Evolutionary conservation across 2,329 filamentous ascomycete species (phyloP), one percentile per base, ranked within the genome.

Genomic region (Apiospora sp.): DNA sequence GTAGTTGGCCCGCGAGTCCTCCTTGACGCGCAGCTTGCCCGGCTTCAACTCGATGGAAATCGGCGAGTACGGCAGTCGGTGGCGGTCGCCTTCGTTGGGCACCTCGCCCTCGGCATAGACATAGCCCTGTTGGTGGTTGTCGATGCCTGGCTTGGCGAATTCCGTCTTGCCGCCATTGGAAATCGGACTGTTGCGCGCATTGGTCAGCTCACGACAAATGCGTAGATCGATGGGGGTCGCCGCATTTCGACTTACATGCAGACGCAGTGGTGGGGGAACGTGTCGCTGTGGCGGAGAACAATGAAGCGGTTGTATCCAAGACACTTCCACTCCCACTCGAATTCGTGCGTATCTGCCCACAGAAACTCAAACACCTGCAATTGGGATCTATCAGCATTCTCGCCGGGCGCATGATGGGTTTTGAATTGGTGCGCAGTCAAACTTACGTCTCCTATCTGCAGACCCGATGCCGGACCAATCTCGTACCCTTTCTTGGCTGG

Each of bases 241-340:
- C 68, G 51, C 51, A 16, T 49, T 48, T 68, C 24, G 24, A 80
- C 81, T 80, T 78, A 82, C 81, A 82, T 82, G 79, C 81, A 82
- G 69, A 78, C 78, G 69, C 80, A 81, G 67, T 81, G 78, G 68
- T 80, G 79, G 71, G 81, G 81, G 71, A 81, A 82, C 44, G 77
- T 79, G 70, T 82, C 80, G 74, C 78, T 81, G 76, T 82, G 81
- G 71, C 81, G 80, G 27, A 82, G 78, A 67, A 82, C 80, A 37
- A 82, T 81, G 75, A 82, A 82, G 16, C 80, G 80, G 51, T 77
- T 78, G 74, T 82, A 82, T 16, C 81, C 81, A 27, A 82, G 77
- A 71, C 81, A 82, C 76, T 82, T 82, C 81, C 81, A 82, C 74
- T 82, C 81, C 79, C 81, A 82, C 64, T 81, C 79, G 49, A 81